These are phyloP conservation scores for Phytophthora sp. DNA, from an alignment of 352 stramenopile genomes.

Conservation along the genomic window DNA sequence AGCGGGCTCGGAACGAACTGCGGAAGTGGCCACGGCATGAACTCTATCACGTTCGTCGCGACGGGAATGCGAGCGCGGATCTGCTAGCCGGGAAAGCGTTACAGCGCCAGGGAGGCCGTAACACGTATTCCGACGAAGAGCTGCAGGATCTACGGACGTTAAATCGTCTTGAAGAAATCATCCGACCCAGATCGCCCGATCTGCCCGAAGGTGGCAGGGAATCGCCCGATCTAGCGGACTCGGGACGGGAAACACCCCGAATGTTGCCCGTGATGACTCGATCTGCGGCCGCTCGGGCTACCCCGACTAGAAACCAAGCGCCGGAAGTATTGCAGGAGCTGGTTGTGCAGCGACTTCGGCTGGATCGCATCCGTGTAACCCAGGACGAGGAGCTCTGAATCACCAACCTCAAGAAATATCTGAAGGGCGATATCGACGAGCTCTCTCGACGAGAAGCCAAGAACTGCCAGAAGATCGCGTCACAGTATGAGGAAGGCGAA, in stretches of 20 bases:
- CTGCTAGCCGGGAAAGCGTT: slow-evolving; percentile 2
- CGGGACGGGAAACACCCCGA: too few species aligned
- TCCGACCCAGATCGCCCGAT: neutral
- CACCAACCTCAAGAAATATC: slow-evolving; percentile 1
- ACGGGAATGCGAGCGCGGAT: slow-evolving; percentile 9
- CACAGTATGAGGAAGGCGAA: slow-evolving; percentile 11
- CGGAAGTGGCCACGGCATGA: neutral
- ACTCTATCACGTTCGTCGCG: neutral
- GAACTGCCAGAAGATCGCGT: neutral
- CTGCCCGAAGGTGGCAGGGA: too few species aligned
- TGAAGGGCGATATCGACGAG: too few species aligned
- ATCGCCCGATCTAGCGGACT: too few species aligned
- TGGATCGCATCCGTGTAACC: neutral
- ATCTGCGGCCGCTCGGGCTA: neutral
- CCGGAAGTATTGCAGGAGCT: neutral
- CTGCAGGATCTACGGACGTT: neutral
- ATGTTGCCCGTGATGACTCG: neutral
- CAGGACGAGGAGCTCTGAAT: slow-evolving; percentile 7
- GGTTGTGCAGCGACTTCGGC: neutral
- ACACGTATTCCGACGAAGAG: neutral
- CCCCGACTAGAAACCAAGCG: neutral
- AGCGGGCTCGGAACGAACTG: neutral
- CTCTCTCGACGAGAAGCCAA: neutral
- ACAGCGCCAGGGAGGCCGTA: neutral
- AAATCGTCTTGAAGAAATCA: neutral